Evolutionary conservation across 176 grass and related monocot species (phyloP).

Genomic region (Ampelocalamus luodianensis): DNA sequence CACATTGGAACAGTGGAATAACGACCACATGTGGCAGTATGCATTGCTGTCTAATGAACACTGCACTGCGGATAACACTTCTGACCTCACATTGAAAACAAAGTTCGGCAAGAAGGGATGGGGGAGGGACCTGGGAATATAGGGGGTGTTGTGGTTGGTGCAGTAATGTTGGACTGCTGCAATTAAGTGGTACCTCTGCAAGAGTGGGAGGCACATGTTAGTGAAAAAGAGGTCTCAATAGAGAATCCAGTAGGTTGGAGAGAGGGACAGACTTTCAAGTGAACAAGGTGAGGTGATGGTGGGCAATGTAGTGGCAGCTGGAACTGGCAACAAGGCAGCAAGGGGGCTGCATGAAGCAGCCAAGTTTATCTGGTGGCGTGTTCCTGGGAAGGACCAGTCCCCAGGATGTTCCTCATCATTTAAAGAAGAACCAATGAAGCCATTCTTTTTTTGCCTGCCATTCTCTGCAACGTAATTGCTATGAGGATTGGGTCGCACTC

Average conservation of each 20-base stretch:
- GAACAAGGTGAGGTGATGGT: constrained; percentile 9
- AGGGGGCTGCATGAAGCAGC: constrained; percentile 49
- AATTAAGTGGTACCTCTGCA: constrained; percentile 43
- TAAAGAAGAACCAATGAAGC: constrained; percentile 26
- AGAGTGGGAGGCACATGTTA: constrained; percentile 25
- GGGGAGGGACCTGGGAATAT: constrained; percentile 32
- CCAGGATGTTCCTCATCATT: background rate
- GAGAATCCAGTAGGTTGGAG: constrained; percentile 16
- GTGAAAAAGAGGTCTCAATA: constrained; percentile 6
- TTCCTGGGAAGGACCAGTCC: background rate
- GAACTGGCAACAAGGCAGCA: constrained; percentile 26
- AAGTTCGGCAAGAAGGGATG: constrained; percentile 19
- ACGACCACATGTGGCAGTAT: background rate
- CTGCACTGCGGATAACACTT: background rate
- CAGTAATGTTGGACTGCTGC: background rate
- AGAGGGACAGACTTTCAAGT: constrained; percentile 34
- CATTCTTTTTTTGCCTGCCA: constrained; percentile 24
- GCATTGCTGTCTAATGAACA: constrained; percentile 21
- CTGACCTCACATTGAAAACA: constrained; percentile 2
- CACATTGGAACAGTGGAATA: background rate
- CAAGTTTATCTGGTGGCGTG: constrained; percentile 31
- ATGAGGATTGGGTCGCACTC: constrained; percentile 9
- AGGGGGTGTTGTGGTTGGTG: background rate
- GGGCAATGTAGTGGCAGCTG: constrained; percentile 1
- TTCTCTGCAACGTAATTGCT: constrained; percentile 21